Conservation (phyloP, 352 stramenopile species). For the Globisporangium perplexum region DNA sequence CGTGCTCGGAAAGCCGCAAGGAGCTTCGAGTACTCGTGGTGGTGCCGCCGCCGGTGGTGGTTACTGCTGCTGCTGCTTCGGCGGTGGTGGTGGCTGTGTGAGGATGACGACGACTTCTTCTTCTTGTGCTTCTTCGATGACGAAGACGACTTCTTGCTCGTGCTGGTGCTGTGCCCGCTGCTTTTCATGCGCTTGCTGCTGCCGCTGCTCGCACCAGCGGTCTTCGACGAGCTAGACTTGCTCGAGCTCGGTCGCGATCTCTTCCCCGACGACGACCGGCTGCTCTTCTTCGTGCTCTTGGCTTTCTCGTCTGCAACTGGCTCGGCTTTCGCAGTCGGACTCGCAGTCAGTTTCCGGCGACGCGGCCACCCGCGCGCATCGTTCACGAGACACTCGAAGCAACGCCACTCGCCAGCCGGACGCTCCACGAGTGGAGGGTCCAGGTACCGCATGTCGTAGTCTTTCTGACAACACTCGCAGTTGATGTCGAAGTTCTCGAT, state of each 20-base stretch:
- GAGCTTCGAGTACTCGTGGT: constrained; percentile 71
- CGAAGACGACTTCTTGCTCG: constrained; percentile 50
- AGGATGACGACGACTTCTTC: constrained; percentile 66
- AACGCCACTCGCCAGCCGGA: constrained; percentile 73
- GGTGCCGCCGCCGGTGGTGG: constrained; percentile 50
- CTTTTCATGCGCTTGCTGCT: constrained; percentile 37
- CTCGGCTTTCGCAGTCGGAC: constrained; percentile 14
- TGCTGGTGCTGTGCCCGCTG: constrained; percentile 45
- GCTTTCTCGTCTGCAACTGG: constrained; percentile 5
- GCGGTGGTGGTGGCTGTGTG: constrained; percentile 31
- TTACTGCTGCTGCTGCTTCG: constrained; percentile 34
- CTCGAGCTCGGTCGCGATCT: constrained; percentile 23
- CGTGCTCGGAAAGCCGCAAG: constrained; percentile 43
- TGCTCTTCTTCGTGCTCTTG: constrained; percentile 23
- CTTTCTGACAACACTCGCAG: constrained; percentile 70
- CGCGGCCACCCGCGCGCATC: constrained; percentile 78
- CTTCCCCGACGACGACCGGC: constrained; percentile 37
- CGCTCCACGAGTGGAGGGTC: constrained; percentile 74
- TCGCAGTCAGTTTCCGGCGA: constrained; percentile 27
- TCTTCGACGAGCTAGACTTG: constrained; percentile 43
- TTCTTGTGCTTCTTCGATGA: constrained; percentile 66
- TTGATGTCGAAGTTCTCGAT: constrained; percentile 70
- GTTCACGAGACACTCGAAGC: constrained; percentile 87
- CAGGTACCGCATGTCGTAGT: constrained; percentile 81
- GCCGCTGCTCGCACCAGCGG: constrained; percentile 28